Percentiles rank a stretch among this genome's conserved stretches.
phyloP scores from a whole-genome alignment of 2,329 filamentous ascomycete genomes.

The Lasiodiplodia sp. region DNA sequence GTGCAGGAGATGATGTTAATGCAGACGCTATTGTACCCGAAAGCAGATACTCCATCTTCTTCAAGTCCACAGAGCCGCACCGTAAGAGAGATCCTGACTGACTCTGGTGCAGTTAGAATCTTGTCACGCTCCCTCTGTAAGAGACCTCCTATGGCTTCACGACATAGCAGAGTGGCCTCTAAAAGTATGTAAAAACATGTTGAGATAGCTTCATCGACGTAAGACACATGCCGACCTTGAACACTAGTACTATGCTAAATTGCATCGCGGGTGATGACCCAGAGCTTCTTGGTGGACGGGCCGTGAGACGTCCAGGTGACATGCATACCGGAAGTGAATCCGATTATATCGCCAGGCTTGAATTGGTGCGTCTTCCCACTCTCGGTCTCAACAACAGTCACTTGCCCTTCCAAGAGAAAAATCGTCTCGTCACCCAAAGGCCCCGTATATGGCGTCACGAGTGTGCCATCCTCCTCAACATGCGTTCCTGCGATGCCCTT shows the following conservation, averaged over 20 bases:
- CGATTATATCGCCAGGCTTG: slow-evolving; percentile 15
- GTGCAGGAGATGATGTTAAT: too few relatives aligned
- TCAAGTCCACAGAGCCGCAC: too few relatives aligned
- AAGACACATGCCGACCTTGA: too few relatives aligned
- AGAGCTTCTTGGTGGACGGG: slow-evolving; percentile 23
- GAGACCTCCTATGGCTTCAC: too few relatives aligned
- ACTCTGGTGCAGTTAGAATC: too few relatives aligned
- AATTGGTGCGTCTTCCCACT: slow-evolving; percentile 18
- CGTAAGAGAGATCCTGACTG: too few relatives aligned
- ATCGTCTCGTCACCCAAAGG: slow-evolving; percentile 30
- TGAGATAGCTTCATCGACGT: too few relatives aligned
- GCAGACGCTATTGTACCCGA: too few relatives aligned
- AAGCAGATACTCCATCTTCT: too few relatives aligned
- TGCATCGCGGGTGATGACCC: slow-evolving; percentile 23
- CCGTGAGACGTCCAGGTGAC: slow-evolving; percentile 18
- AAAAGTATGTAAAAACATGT: too few relatives aligned
- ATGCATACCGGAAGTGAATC: slow-evolving; percentile 22
- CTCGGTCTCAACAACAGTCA: slow-evolving; percentile 15
- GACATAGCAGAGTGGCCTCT: too few relatives aligned
- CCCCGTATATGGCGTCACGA: slow-evolving; percentile 29
- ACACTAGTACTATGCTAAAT: neutral
- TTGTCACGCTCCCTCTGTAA: too few relatives aligned
- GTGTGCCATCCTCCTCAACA: slow-evolving; percentile 19
- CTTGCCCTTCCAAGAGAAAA: slow-evolving; percentile 13
- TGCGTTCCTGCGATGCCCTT: slow-evolving; percentile 26